Percentiles rank a stretch among this genome's conserved stretches.
Evolutionary conservation across 225 moss, liverwort and hornwort species (phyloP).

Genomic region (Pseudoscleropodium purum): DNA sequence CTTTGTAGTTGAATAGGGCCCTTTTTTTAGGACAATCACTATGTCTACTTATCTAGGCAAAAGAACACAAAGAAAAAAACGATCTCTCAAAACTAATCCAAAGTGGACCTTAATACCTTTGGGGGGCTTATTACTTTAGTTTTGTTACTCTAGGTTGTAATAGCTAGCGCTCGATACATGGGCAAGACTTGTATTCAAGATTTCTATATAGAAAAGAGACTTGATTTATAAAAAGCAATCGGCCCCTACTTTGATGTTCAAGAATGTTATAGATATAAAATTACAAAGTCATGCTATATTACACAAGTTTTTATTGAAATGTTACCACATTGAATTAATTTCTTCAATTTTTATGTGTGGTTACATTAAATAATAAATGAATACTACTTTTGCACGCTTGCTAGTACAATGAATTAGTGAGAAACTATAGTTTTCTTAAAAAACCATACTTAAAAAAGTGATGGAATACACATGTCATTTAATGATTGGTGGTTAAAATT

Average conservation of each 20-base stretch:
- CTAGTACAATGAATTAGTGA: not conserved
- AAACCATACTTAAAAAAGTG: no score
- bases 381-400: fast-evolving
- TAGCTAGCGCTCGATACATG: not conserved
- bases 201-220: not conserved
- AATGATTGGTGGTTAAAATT: no score
- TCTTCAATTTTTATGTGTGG: not conserved
- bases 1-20: not conserved
- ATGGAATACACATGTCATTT: no score
- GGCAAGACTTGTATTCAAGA: not conserved
- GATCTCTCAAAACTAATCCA: not conserved
- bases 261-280: not conserved
- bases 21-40: not conserved
- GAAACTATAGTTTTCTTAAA: no score
- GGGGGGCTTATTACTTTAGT: no score
- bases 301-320: no score
- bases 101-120: not conserved
- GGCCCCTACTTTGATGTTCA: not conserved
- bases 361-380: not conserved
- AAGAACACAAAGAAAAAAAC: not conserved
- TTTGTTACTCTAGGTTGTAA: not conserved
- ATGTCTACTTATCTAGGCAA: fast-evolving
- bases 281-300: not conserved
- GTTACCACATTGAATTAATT: not conserved
- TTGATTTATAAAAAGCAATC: not conserved